These are phyloP conservation scores for Alternaria sp. DNA, from an alignment of 2,329 filamentous ascomycete genomes.

Conservation along the genomic window DNA sequence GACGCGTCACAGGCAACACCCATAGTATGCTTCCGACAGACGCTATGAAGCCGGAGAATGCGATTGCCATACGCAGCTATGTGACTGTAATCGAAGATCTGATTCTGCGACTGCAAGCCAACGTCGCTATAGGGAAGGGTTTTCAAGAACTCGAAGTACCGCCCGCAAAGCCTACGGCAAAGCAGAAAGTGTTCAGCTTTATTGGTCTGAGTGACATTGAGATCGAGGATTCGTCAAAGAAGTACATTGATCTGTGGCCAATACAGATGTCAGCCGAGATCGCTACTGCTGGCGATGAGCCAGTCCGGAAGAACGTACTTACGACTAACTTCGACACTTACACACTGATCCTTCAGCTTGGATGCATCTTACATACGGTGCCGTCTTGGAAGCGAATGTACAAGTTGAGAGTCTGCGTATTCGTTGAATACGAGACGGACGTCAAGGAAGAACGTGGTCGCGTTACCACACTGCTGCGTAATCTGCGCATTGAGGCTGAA, in stretches of 20 bases:
- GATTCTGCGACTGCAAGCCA: slow-evolving; percentile 77
- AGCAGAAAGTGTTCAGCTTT: slow-evolving; percentile 37
- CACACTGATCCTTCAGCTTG: slow-evolving; percentile 84
- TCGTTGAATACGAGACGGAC: slow-evolving; percentile 87
- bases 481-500: slow-evolving; percentile 80
- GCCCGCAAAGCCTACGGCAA: slow-evolving; percentile 40
- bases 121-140: slow-evolving; percentile 83
- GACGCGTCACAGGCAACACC: slow-evolving; percentile 60
- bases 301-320: slow-evolving; percentile 66
- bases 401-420: slow-evolving; percentile 78
- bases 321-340: slow-evolving; percentile 94
- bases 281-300: slow-evolving; percentile 60
- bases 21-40: slow-evolving; percentile 73
- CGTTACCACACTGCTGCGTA: slow-evolving; percentile 77
- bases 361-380: slow-evolving; percentile 83
- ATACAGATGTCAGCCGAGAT: slow-evolving; percentile 93
- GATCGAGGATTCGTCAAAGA: slow-evolving; percentile 69
- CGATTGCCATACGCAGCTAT: slow-evolving; percentile 76
- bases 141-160: slow-evolving; percentile 81
- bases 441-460: slow-evolving; percentile 79
- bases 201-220: slow-evolving; percentile 48
- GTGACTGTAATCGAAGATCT: slow-evolving; percentile 85
- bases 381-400: slow-evolving; percentile 80
- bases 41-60: slow-evolving; percentile 70
- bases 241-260: slow-evolving; percentile 87